Evolutionary conservation across 495 filamentous ascomycete genomes (phyloP).

Genomic region (Recurvomyces mirabilis): DNA sequence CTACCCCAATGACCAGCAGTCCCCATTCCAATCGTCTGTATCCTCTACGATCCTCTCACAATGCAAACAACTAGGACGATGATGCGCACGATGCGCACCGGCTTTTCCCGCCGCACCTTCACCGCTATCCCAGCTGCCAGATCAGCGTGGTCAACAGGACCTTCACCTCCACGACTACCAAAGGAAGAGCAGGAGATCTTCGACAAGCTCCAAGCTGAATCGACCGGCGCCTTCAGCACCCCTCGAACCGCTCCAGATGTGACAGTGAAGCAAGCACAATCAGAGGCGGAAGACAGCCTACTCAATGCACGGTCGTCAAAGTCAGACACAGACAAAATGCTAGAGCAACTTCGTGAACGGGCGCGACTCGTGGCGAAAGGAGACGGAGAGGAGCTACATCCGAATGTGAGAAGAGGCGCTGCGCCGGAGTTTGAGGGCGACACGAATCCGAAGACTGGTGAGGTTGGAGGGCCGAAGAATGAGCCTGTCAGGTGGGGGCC

Average conservation of each 20-base stretch:
- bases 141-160: slow-evolving; percentile 35
- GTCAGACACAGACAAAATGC: slow-evolving; percentile 22
- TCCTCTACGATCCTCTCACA: too few relatives aligned
- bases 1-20: too few relatives aligned
- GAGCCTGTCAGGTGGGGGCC: slow-evolving; percentile 84
- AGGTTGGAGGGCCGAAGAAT: slow-evolving; percentile 94
- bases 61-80: not conserved
- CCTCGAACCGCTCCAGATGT: slow-evolving; percentile 28
- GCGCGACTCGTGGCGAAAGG: slow-evolving; percentile 38
- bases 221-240: slow-evolving; percentile 64
- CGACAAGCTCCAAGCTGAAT: slow-evolving; percentile 66
- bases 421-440: slow-evolving; percentile 92
- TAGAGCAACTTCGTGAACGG: slow-evolving; percentile 25
- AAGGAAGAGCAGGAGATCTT: slow-evolving; percentile 86
- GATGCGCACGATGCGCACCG: slow-evolving; percentile 12
- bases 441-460: slow-evolving; percentile 87
- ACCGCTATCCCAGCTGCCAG: slow-evolving; percentile 18
- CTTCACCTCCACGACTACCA: slow-evolving; percentile 73
- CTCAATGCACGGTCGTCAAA: slow-evolving; percentile 23
- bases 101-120: slow-evolving; percentile 21
- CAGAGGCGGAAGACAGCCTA: slow-evolving; percentile 6
- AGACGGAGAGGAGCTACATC: slow-evolving; percentile 53
- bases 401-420: slow-evolving; percentile 58
- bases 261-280: slow-evolving; percentile 4
- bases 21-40: too few relatives aligned